phyloP scores from a whole-genome alignment of 2,329 filamentous ascomycete genomes.

The Aspergillus nomiae region DNA sequence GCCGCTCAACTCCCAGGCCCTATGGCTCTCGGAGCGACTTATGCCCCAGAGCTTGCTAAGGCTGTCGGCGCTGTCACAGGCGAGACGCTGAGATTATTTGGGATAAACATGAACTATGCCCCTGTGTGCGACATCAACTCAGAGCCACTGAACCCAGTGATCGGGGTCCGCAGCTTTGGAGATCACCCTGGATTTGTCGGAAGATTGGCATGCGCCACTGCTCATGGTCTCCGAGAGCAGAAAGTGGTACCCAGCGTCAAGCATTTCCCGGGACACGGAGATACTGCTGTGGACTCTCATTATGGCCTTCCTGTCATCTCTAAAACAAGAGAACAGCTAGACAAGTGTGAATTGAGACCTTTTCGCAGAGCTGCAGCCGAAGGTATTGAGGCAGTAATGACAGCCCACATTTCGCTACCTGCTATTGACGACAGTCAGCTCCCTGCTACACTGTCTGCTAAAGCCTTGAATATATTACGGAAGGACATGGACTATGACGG shows the following conservation, averaged over 20 bases:
- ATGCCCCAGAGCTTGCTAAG: slow-evolving; percentile 36
- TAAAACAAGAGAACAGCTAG: slow-evolving; percentile 41
- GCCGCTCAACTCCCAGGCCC: slow-evolving; percentile 45
- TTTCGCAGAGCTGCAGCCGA: slow-evolving; percentile 47
- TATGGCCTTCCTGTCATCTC: slow-evolving; percentile 44
- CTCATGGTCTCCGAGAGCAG: slow-evolving; percentile 41
- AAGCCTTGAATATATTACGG: slow-evolving; percentile 42
- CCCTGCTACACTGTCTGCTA: slow-evolving; percentile 43
- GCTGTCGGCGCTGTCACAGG: slow-evolving; percentile 43
- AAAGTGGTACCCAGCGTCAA: slow-evolving; percentile 47
- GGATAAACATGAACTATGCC: slow-evolving; percentile 51
- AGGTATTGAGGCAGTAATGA: slow-evolving; percentile 49
- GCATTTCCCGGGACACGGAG: slow-evolving; percentile 50
- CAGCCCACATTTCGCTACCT: slow-evolving; percentile 47
- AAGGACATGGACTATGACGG: slow-evolving; percentile 48
- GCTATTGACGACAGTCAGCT: slow-evolving; percentile 35
- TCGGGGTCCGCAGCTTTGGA: slow-evolving; percentile 46
- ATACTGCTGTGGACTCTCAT: slow-evolving; percentile 49
- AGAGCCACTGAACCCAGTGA: slow-evolving; percentile 47
- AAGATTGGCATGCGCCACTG: slow-evolving; percentile 42
- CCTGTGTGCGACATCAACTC: slow-evolving; percentile 50
- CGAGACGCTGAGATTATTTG: slow-evolving; percentile 40
- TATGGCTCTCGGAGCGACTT: slow-evolving; percentile 49
- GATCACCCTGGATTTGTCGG: slow-evolving; percentile 47
- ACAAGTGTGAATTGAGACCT: slow-evolving; percentile 46